These are phyloP conservation scores for Colletotrichum cuscutae DNA, from an alignment of 2,329 filamentous ascomycete species.

Conservation along the genomic window DNA sequence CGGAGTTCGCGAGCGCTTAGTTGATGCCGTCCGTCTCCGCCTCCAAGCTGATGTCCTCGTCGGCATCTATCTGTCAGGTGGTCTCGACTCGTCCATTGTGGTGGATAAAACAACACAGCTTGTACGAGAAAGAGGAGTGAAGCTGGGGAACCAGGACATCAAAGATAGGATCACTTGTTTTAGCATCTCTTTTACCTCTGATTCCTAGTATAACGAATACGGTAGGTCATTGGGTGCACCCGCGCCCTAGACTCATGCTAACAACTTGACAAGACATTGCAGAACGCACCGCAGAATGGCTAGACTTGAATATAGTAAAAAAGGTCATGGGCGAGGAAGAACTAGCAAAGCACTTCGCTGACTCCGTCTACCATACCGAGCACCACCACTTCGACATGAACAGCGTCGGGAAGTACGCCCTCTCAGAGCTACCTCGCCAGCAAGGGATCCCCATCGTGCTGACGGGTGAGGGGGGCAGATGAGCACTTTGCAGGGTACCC, in stretches of 20 bases:
- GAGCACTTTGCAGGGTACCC: constrained; percentile 65
- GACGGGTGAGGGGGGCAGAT: constrained; percentile 62
- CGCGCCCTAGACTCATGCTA: neutral
- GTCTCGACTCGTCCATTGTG: constrained; percentile 65
- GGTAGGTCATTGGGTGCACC: constrained; percentile 35
- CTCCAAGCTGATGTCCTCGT: constrained; percentile 67
- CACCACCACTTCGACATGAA: constrained; percentile 57
- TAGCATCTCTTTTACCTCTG: constrained; percentile 60
- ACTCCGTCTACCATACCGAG: constrained; percentile 44
- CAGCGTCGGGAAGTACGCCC: constrained; percentile 59
- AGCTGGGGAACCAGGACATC: constrained; percentile 51
- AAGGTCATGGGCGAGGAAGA: constrained; percentile 39
- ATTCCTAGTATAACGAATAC: constrained; percentile 60
- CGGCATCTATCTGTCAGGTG: constrained; percentile 65
- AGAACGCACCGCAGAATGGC: constrained; percentile 43
- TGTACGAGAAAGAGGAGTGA: constrained; percentile 52
- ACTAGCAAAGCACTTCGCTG: constrained; percentile 42
- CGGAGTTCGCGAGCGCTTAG: constrained; percentile 58
- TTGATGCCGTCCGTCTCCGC: constrained; percentile 61
- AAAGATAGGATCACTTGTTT: constrained; percentile 49
- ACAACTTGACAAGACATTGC: constrained; percentile 38
- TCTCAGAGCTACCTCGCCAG: constrained; percentile 55
- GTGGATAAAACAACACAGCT: constrained; percentile 65
- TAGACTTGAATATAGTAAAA: constrained; percentile 42
- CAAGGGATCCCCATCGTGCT: constrained; percentile 63